Evolutionary conservation across 2,329 filamentous ascomycete species (phyloP), one percentile per base, ranked within the genome.

Genomic region (Diaporthe batatas): DNA sequence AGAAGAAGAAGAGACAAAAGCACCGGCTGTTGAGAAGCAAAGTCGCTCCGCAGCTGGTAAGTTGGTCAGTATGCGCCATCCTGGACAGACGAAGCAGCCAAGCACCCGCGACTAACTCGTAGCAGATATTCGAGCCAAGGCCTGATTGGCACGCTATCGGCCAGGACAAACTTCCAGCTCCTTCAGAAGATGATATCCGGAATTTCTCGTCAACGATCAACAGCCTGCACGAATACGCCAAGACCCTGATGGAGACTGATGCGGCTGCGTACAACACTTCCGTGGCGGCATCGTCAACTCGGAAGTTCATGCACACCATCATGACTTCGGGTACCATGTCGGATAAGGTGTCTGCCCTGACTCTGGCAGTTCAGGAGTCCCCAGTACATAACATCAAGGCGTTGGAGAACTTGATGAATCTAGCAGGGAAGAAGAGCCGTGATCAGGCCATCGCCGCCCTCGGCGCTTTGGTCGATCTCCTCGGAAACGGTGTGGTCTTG

Each of bases 271-370:
- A 98, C 83, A 88, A 88, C 71, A 89, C 91, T 34, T 92, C 94
- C 76, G 85, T 93, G 71, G 91, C 93, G 8, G 91, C 94, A 67
- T 94, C 94, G 34, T 96, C 96, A 2, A 96, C 95, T 53, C 93
- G 97, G 83, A 97, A 95, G 81, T 99, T 99, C 86, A 92, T 98
- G 87, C 94, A 95, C 1, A 97, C 95, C 23, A 98, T 99, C 81
- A 98, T 98, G 94, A 87, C 94, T 12, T 97, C 95, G 1, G 96
- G 96, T 86, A 99, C 97, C 12, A 90, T 98, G 77, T 97, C 95
- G 71, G 96, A 99, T 82, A 98, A 98, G 82, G 93, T 98, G 55
- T 99, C 96, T 3, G 97, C 96, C 4, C 86, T 99, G 79, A 99
- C 96, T 6, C 87, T 99, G 77, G 93, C 96, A 71, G 91, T 98